A percentile compares a stretch with the other conserved stretches of the same genome.
phyloP scores from a whole-genome alignment of 371 early-diverging fungal genomes.

The Vairimorpha ceranae region DNA sequence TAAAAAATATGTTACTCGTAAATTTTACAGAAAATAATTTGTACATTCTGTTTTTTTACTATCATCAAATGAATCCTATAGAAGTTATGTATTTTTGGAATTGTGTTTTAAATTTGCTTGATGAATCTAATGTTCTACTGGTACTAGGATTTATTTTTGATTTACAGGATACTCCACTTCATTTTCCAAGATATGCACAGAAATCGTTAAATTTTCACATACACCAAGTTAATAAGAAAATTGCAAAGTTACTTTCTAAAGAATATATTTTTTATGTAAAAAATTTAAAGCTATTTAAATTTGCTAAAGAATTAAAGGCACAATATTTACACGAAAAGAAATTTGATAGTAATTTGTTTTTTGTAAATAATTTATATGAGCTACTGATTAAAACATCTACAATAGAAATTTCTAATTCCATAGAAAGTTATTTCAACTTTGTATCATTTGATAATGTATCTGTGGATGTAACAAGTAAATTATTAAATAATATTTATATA shows the following conservation, averaged over 20 bases:
- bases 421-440: conserved; percentile 23
- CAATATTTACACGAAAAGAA: not conserved
- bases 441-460: not conserved
- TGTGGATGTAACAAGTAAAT: not conserved
- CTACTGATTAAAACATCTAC: conserved; percentile 15
- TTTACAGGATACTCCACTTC: conserved; percentile 4
- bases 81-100: conserved; percentile 29
- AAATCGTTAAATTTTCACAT: conserved; percentile 28
- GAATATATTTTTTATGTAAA: not conserved
- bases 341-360: conserved; percentile 6
- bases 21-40: conserved; percentile 11
- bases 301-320: not conserved
- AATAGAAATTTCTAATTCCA: conserved; percentile 17
- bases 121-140: conserved; percentile 7
- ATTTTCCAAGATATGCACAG: conserved; percentile 30
- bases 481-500: not conserved
- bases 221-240: conserved; percentile 24
- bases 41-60: conserved; percentile 13
- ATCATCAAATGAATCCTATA: conserved; percentile 14
- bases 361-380: conserved; percentile 21
- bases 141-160: conserved; percentile 13
- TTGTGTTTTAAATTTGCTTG: not conserved
- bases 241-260: conserved; percentile 9
- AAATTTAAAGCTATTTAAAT: conserved; percentile 14
- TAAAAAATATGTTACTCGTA: conserved; percentile 11